Percentiles rank a stretch among this genome's conserved stretches.
These are phyloP conservation scores for Barnettozyma hawaiiensis DNA, from an alignment of 1,139 yeast species.

Conservation along the genomic window DNA sequence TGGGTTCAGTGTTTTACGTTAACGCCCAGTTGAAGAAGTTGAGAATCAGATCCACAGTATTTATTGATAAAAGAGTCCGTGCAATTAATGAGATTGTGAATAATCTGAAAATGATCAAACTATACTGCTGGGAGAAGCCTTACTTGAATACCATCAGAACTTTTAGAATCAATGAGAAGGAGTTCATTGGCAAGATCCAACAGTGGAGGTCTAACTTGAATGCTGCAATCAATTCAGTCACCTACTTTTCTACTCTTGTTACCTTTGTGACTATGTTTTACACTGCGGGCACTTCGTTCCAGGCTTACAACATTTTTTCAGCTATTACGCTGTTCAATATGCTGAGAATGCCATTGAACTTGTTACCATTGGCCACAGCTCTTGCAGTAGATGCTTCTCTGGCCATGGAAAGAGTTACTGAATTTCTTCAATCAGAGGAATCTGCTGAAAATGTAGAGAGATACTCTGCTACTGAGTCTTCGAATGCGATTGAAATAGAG, in stretches of 20 bases:
- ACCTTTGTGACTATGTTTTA: constrained; percentile 59
- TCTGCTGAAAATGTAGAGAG: constrained; percentile 22
- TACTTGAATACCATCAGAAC: constrained; percentile 41
- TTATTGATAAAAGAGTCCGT: constrained; percentile 55
- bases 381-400: constrained; percentile 51
- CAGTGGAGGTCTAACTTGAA: constrained; percentile 44
- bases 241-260: constrained; percentile 57
- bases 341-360: constrained; percentile 58
- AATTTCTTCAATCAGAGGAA: constrained; percentile 38
- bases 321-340: constrained; percentile 65
- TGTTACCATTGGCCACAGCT: constrained; percentile 45
- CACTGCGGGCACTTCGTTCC: constrained; percentile 32
- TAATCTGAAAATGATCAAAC: constrained; percentile 64
- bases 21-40: constrained; percentile 35
- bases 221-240: constrained; percentile 47
- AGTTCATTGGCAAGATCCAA: constrained; percentile 41
- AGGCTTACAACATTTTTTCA: constrained; percentile 63
- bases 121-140: constrained; percentile 70
- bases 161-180: constrained; percentile 45
- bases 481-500: constrained; percentile 39
- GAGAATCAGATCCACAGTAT: constrained; percentile 41
- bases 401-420: constrained; percentile 49
- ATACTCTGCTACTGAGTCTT: constrained; percentile 24
- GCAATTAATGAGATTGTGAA: constrained; percentile 59
- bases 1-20: constrained; percentile 31